Base-by-base conservation (phyloP, 805 yeast species). In the Yarrowia sp. region DNA sequence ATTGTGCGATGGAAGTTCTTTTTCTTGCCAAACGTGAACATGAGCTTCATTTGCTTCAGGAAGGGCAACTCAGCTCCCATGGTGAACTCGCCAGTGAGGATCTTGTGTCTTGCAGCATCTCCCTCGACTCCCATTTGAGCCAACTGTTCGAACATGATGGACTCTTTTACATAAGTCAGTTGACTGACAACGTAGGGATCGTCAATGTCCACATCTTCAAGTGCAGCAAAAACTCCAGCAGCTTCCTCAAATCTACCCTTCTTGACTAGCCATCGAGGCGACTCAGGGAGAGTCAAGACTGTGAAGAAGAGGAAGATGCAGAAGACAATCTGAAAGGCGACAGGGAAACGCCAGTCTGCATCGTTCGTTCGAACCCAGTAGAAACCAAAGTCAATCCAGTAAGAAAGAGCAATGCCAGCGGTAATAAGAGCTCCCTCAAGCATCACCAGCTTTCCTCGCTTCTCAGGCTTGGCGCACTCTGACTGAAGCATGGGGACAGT, bases 401-500 rank as follows among this genome's bases (percentile, higher is more conserved):
- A 87, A 7, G 87, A 84, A 27, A 86, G 77, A 35, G 91, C 91
- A 69, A 84, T 86, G 70, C 96, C 94, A 44, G 85, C 78, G 22
- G 86, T 85, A 66, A 87, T 83, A 32, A 85, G 80, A 25, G 88
- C 81, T 59, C 92, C 92, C 73, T 86, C 88, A 68, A 86, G 74
- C 67, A 82, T 81, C 61, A 87, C 90, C 66, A 86, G 74, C 64
- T 80, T 75, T 67, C 93, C 93, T 77, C 93, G 81, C 66, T 78
- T 80, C 66, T 81, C 83, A 6, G 90, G 81, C 63, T 80, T 81
- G 44, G 90, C 81, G 74, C 85, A 81, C 73, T 88, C 96, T 0
- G 93, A 81, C 71, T 86, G 92, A 84, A 89, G 88, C 63, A 87
- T 87, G 13, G 96, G 96, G 65, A 87, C 86, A 35, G 91, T 86